Base-by-base conservation (phyloP, 495 filamentous ascomycete genomes). In the Massariosphaeria phaeospora region DNA sequence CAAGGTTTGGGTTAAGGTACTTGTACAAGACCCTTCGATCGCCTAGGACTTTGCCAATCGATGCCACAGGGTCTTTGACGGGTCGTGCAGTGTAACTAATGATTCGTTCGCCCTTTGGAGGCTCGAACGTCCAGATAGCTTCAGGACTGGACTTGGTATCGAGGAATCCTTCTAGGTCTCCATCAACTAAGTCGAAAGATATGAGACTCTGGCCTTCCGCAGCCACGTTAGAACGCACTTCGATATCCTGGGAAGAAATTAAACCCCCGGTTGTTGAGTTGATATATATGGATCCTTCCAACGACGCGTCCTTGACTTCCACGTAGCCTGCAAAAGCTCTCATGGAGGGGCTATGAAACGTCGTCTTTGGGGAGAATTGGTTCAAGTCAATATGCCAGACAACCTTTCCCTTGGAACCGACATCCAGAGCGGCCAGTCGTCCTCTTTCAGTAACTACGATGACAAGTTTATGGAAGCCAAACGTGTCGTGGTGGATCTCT, bases 11-110 rank as follows among this genome's bases (percentile, higher is more conserved):
- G 70, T 90, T 93, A 21, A 99, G 73, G 67, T 96, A 96, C 73
- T 99, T 99, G 79, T 97, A 99, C 54, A 95, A 77, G 34, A 99
- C 93, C 1, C 83, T 85, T 17, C 93, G 84, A 63, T 97, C 84
- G 44, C 89, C 90, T 27, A 97, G 80, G 17, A 95, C 93, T 53
- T 88, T 85, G 39, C 94, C 93, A 51, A 99, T 96, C 0, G 93
- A 96, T 9, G 94, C 91, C 36, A 96, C 84, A 2, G 88, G 88
- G 55, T 97, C 91, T 59, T 93, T 84, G 6, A 76, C 60, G 12
- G 89, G 83, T 26, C 87, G 78, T 23, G 82, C 70, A 12, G 80
- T 82, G 25, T 91, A 76, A 29, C 75, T 71, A 33, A 82, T 71
- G 45, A 96, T 81, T 52, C 73, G 75, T 70, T 96, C 80, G 40